These are phyloP conservation scores for Clavispora santaluciae DNA, from an alignment of 805 yeast species.

Conservation along the genomic window DNA sequence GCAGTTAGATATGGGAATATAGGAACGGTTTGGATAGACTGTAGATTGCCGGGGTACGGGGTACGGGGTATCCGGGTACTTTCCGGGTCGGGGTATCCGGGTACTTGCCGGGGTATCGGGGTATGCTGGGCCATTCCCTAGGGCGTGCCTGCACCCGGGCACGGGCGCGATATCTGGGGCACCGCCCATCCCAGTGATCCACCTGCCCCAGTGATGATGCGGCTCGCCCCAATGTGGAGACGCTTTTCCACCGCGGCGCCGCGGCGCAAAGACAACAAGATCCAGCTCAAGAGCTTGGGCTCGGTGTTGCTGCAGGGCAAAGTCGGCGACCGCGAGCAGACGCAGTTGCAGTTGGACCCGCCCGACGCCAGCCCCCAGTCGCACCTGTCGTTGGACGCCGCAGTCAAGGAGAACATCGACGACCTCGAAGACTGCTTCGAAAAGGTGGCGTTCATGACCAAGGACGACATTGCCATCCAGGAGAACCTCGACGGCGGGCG, in stretches of 20 bases:
- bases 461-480: slow-evolving; percentile 33
- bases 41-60: too few species aligned
- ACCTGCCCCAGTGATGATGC: too few species aligned
- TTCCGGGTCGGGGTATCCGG: too few species aligned
- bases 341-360: neutral
- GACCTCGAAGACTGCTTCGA: slow-evolving; percentile 22
- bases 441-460: slow-evolving; percentile 31
- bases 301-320: slow-evolving; percentile 29
- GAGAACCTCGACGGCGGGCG: slow-evolving; percentile 31
- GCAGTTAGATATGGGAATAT: neutral
- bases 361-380: neutral
- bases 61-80: too few species aligned
- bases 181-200: too few species aligned
- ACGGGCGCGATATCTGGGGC: too few species aligned
- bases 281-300: slow-evolving; percentile 29
- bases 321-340: slow-evolving; percentile 9
- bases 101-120: too few species aligned
- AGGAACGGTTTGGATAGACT: too few species aligned
- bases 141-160: too few species aligned
- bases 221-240: neutral
- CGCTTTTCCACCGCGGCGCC: neutral
- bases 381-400: slow-evolving; percentile 2
- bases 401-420: slow-evolving; percentile 2
- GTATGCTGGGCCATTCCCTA: too few species aligned
- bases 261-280: slow-evolving; percentile 10